A percentile compares a stretch with the other conserved stretches of the same genome.
Evolutionary conservation across 805 yeast species (phyloP).

Genomic region (Candida rishiriensis): DNA sequence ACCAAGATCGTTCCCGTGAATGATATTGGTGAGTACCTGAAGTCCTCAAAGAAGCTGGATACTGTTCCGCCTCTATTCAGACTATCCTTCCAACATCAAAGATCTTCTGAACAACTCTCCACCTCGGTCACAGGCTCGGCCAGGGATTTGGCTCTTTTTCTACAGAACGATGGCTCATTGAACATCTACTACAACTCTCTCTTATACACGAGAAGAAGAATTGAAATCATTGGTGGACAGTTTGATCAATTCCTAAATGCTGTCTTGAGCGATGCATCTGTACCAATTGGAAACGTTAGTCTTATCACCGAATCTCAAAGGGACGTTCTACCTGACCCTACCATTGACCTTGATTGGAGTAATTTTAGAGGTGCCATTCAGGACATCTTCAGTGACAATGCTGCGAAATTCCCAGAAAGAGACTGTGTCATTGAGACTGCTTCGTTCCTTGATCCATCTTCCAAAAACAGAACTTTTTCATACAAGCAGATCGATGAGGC

Average conservation of each 20-base stretch:
- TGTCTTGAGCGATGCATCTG: constrained; percentile 33
- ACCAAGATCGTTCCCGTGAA: constrained; percentile 44
- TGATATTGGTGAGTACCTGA: constrained; percentile 51
- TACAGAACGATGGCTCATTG: constrained; percentile 31
- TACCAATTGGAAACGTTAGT: constrained; percentile 53
- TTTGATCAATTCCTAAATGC: constrained; percentile 47
- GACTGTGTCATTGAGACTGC: constrained; percentile 92
- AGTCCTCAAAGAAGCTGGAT: constrained; percentile 45
- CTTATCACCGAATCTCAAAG: constrained; percentile 67
- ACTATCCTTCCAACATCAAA: constrained; percentile 50
- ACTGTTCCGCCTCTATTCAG: constrained; percentile 61
- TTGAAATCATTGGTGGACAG: constrained; percentile 69
- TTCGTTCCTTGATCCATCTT: constrained; percentile 49
- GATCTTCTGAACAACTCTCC: constrained; percentile 36
- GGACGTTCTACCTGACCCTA: constrained; percentile 77
- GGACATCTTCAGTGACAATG: constrained; percentile 88
- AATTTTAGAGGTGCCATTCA: constrained; percentile 94
- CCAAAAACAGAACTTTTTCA: constrained; percentile 67
- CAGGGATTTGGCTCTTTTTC: constrained; percentile 62
- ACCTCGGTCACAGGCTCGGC: constrained; percentile 48
- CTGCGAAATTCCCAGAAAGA: constrained; percentile 78
- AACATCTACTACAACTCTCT: constrained; percentile 68
- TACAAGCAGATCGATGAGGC: constrained; percentile 89
- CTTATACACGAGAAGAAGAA: constrained; percentile 66
- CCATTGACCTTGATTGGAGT: constrained; percentile 80